Base-by-base conservation (phyloP, 208 protist genomes). In the Jaenimonas drosophilae region DNA sequence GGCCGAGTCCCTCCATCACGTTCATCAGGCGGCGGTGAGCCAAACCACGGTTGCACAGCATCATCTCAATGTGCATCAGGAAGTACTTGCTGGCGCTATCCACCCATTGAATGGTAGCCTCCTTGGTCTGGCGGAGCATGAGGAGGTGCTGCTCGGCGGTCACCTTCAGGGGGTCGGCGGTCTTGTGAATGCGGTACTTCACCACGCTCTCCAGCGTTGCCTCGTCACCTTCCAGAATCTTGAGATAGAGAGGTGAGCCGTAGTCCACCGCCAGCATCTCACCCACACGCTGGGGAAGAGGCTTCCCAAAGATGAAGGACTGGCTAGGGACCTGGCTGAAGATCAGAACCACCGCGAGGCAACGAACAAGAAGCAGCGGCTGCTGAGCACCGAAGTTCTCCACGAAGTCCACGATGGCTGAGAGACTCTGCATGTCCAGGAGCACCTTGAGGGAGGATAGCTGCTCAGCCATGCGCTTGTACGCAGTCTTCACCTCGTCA, bases 31-130 rank as follows among this genome's bases (percentile, higher is more conserved):
- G 74, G 38, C 72, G 75, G 56, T 91, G 82, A 3, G 78, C 69
- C 20, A 87, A 60, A 16, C 82, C 82, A 44, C 82, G 82, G 51
- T 82, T 91, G 71, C 82, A 91, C 32, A 91, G 65, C 82, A 91
- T 85, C 21, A 67, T 67, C 67, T 91, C 82, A 5, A 87, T 53
- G 45, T 86, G 70, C 27, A 83, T 49, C 0, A 91, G 56, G 51
- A 82, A 86, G 24, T 60, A 50, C 69, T 75, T 82, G 50, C 63
- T 59, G 48, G 74, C 73, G 61, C 84, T 76, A 12, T 46, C 42
- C 14, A 56, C 62, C 78, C 82, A 91, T 34, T 57, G 61, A 28
- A 61, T 67, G 46, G 88, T 59, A 12, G 66, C 54, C 33, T 88
- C 78, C 16, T 64, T 26, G 3, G 78, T 88, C 49, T 86, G 75